Base-by-base conservation (phyloP, 164 flowering plant species). In the Macadamia tetraphylla region DNA sequence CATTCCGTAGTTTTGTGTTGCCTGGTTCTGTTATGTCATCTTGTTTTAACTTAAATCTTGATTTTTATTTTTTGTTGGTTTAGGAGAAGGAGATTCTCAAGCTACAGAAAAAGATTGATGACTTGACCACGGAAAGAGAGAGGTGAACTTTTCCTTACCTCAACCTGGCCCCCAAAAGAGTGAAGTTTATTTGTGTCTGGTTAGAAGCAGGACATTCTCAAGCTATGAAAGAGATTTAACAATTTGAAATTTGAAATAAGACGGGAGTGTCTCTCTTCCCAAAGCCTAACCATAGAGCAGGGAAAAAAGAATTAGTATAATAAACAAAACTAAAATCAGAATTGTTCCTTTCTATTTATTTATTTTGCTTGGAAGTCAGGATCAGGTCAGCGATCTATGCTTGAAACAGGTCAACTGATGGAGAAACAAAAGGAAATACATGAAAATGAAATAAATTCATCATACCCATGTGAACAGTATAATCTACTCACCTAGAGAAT, bases 31-130 rank as follows among this genome's bases (percentile, higher is more conserved):
- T 55, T 58, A 40, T 44, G 4, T 13, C 29, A 44, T 48, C 23
- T 65, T 40, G n/a, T 1, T 11, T 30, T 63, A 48, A 56, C 42
- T 32, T 15, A 52, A 23, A 12, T 40, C 59, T 66, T 59, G 31
- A 12, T 63, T 51, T 12, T 32, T 46, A 15, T 49, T 52, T 58
- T 46, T 23, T 64, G 46, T 70, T 56, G 6, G 30, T 23, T 30
- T 65, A 92, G 96, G 93, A 90, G 70, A 82, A 82, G 70, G 90
- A 88, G 77, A 79, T 82, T 71, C 69, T 70, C 53, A 73, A 79
- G 18, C 80, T 88, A 32, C 81, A 73, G 75, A 74, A 74, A 70
- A 84, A 83, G 68, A 68, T 86, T 23, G 18, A 78, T 60, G 86
- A 84, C 63, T 77, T 92, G 48, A 70, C 73, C 17, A 84, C 82